Conservation (phyloP, 1,139 yeast genomes). For the Candida buenavistaensis region DNA sequence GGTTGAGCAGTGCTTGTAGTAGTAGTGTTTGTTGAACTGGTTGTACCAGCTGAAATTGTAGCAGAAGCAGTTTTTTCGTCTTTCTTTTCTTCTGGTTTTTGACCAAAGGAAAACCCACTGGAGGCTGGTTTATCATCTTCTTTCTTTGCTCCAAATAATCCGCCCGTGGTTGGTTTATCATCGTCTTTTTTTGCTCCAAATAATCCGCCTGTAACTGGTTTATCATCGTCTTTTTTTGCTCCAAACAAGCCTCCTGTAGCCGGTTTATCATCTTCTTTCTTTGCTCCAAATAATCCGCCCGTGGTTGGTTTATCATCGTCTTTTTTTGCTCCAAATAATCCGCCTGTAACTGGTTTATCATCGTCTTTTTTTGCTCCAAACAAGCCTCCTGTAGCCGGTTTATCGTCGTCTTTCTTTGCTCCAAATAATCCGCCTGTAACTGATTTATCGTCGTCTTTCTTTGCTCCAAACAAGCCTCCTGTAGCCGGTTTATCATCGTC, state of each 20-base stretch:
- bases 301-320: slow-evolving; percentile 20
- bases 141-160: slow-evolving; percentile 23
- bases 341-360: slow-evolving; percentile 17
- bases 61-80: slow-evolving; percentile 19
- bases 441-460: slow-evolving; percentile 21
- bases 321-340: slow-evolving; percentile 27
- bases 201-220: slow-evolving; percentile 13
- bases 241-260: slow-evolving; percentile 15
- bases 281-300: slow-evolving; percentile 14
- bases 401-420: slow-evolving; percentile 21
- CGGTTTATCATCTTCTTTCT: slow-evolving; percentile 13
- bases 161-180: slow-evolving; percentile 11
- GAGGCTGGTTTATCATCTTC: slow-evolving; percentile 17
- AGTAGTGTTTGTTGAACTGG: slow-evolving; percentile 11
- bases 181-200: slow-evolving; percentile 23
- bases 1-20: slow-evolving; percentile 22
- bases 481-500: slow-evolving; percentile 21
- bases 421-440: slow-evolving; percentile 25
- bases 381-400: slow-evolving; percentile 18
- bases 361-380: slow-evolving; percentile 28
- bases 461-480: slow-evolving; percentile 24
- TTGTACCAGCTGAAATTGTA: slow-evolving; percentile 7
- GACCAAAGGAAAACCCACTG: slow-evolving; percentile 24
- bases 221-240: slow-evolving; percentile 20
- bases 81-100: slow-evolving; percentile 23